Base-by-base conservation (phyloP, 805 yeast species). In the Nakazawaea pomicola region DNA sequence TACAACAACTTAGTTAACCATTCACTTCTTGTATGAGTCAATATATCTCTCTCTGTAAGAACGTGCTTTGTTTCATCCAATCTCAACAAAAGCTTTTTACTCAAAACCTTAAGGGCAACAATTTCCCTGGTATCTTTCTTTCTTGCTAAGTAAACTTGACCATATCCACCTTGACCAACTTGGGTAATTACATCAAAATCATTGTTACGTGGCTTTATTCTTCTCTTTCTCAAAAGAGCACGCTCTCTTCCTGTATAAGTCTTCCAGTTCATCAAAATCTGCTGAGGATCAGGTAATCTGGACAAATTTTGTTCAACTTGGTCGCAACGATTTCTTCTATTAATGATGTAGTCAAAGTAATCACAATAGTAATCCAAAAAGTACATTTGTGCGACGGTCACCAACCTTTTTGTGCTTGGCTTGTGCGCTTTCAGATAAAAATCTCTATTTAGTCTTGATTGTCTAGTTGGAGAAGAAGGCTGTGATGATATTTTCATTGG, bases 101-200 rank as follows among this genome's bases (percentile, higher is more conserved):
- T 90, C 56, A 93, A 72, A 11, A 93, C 86, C 60, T 93, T 93
- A 53, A 93, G 70, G 2, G 99, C 99, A 63, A 96, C 91, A 35
- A 93, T 83, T 62, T 93, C 99, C 48, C 81, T 78, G 1, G 98
- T 89, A 56, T 93, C 99, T 50, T 80, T 82, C 69, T 93, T 93
- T 50, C 90, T 76, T 1, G 99, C 97, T 47, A 93, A 67, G 54
- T 87, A 93, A n/a, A 93, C 99, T 64, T 93, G 97, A 18, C 99
- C 99, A 57, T 93, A 93, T 3, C 99, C 99, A 56, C 99, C 99
- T 67, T 93, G 99, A 11, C 99, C 99, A 24, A 93, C 97, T 66
- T 93, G 99, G 1, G 99, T 93, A 50, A 93, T 83, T 70, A 91
- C 86, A 58, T 89, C 95, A 58, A 93, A 93, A 61, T 93, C 99